Evolutionary conservation across 805 yeast species (phyloP).

Genomic region (Nakazawaea ishiwadae): DNA sequence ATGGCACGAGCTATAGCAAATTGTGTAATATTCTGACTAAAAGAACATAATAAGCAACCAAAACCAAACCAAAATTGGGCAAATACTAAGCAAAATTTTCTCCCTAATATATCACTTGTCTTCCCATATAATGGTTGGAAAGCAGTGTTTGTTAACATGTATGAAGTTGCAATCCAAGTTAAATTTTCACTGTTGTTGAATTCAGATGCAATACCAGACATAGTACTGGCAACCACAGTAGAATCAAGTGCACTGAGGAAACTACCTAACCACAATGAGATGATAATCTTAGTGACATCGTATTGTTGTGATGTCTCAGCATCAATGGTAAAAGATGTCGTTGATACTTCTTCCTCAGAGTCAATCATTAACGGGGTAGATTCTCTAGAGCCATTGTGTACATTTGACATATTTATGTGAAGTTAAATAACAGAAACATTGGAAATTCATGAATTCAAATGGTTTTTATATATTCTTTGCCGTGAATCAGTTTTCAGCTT

Average conservation of each 20-base stretch:
- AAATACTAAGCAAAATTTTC: conserved; percentile 38
- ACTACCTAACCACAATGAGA: conserved; percentile 39
- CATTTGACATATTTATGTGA: no score
- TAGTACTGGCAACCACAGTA: conserved; percentile 55
- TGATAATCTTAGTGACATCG: conserved; percentile 16
- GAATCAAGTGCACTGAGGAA: conserved; percentile 55
- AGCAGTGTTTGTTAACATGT: conserved; percentile 63
- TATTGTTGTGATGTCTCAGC: not conserved
- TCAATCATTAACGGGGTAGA: not conserved
- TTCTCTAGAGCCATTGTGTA: not conserved
- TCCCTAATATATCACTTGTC: conserved; percentile 60
- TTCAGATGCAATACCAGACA: conserved; percentile 56
- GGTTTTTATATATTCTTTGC: no score
- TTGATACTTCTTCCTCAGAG: not conserved
- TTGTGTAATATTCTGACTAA: conserved; percentile 36
- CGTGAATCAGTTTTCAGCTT: no score
- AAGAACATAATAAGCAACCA: conserved; percentile 39
- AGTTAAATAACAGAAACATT: no score
- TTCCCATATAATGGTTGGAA: conserved; percentile 75
- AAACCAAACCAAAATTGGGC: conserved; percentile 41
- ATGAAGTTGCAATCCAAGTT: conserved; percentile 72
- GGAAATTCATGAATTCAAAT: no score
- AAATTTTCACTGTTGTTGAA: conserved; percentile 46
- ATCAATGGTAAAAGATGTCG: not conserved
- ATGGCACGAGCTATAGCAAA: conserved; percentile 47